Evolutionary conservation across 2,329 filamentous ascomycete species (phyloP).

Genomic region (Fusarium sulawesiense): DNA sequence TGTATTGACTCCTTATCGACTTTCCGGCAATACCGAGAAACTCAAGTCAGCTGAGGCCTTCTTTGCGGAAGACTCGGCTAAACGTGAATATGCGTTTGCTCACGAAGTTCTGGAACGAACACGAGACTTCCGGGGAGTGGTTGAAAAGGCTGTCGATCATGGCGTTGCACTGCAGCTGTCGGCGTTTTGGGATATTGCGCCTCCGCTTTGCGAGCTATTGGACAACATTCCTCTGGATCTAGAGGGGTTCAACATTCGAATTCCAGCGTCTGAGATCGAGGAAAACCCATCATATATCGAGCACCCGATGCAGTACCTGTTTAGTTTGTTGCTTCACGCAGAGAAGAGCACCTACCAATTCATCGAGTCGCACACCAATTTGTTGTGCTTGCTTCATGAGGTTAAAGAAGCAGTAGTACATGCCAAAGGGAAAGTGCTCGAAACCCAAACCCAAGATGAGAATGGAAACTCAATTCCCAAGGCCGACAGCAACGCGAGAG

Average conservation of each 20-base stretch:
- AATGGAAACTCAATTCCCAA: slow-evolving; percentile 48
- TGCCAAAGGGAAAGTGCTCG: slow-evolving; percentile 74
- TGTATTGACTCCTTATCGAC: slow-evolving; percentile 81
- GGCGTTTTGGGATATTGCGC: slow-evolving; percentile 98
- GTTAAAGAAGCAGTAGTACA: slow-evolving; percentile 82
- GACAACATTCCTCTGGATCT: slow-evolving; percentile 78
- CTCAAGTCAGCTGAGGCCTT: slow-evolving; percentile 82
- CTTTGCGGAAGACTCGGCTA: slow-evolving; percentile 81
- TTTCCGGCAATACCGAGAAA: slow-evolving; percentile 82
- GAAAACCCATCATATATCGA: slow-evolving; percentile 86
- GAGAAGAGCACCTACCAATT: slow-evolving; percentile 97
- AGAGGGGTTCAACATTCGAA: slow-evolving; percentile 75
- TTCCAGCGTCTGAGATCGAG: slow-evolving; percentile 81
- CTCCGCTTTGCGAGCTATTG: slow-evolving; percentile 79
- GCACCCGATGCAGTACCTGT: slow-evolving; percentile 91
- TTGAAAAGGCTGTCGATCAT: slow-evolving; percentile 85
- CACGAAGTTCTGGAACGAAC: slow-evolving; percentile 78
- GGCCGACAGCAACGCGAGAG: slow-evolving; percentile 54
- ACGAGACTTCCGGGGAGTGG: slow-evolving; percentile 79
- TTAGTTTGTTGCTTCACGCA: slow-evolving; percentile 83
- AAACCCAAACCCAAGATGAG: slow-evolving; percentile 67
- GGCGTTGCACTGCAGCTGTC: slow-evolving; percentile 92
- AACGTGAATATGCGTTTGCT: slow-evolving; percentile 77
- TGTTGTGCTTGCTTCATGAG: slow-evolving; percentile 90
- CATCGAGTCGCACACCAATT: slow-evolving; percentile 92